Evolutionary conservation across 2,329 filamentous ascomycete species (phyloP).

Genomic region (Botryotinia narcissicola): DNA sequence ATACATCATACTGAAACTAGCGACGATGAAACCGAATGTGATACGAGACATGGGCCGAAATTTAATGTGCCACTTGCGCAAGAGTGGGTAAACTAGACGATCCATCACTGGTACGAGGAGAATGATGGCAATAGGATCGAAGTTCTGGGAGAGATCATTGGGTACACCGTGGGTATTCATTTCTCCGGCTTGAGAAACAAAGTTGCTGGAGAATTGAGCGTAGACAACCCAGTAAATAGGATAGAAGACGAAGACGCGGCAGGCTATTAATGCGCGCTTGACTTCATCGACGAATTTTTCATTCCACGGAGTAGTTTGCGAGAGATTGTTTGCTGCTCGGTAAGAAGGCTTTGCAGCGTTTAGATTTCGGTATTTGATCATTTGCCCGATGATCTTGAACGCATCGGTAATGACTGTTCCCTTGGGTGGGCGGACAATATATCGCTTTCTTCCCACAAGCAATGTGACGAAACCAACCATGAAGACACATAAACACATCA

Average conservation of each 20-base stretch:
- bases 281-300: slow-evolving; percentile 50
- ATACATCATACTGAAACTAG: slow-evolving; percentile 16
- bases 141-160: slow-evolving; percentile 60
- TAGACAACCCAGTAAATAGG: slow-evolving; percentile 56
- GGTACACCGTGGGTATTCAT: slow-evolving; percentile 53
- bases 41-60: slow-evolving; percentile 58
- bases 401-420: slow-evolving; percentile 65
- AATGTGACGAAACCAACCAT: slow-evolving; percentile 51
- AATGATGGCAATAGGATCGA: slow-evolving; percentile 60
- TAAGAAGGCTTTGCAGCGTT: slow-evolving; percentile 63
- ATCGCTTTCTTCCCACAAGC: slow-evolving; percentile 54
- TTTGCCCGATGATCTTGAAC: slow-evolving; percentile 60
- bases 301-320: slow-evolving; percentile 24
- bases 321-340: slow-evolving; percentile 44
- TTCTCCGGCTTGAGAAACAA: slow-evolving; percentile 54
- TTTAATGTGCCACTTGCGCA: slow-evolving; percentile 52
- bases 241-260: slow-evolving; percentile 55
- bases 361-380: slow-evolving; percentile 46
- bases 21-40: slow-evolving; percentile 59
- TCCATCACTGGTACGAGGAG: slow-evolving; percentile 53
- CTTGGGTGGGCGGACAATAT: slow-evolving; percentile 53
- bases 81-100: slow-evolving; percentile 55
- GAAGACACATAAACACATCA: slow-evolving; percentile 50
- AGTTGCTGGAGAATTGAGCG: slow-evolving; percentile 52
- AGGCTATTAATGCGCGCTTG: slow-evolving; percentile 55